A percentile compares a stretch with the other conserved stretches of the same genome.
Evolutionary conservation across 192 early-diverging fungal species (phyloP).

Genomic region (Backusella liffmaniae): DNA sequence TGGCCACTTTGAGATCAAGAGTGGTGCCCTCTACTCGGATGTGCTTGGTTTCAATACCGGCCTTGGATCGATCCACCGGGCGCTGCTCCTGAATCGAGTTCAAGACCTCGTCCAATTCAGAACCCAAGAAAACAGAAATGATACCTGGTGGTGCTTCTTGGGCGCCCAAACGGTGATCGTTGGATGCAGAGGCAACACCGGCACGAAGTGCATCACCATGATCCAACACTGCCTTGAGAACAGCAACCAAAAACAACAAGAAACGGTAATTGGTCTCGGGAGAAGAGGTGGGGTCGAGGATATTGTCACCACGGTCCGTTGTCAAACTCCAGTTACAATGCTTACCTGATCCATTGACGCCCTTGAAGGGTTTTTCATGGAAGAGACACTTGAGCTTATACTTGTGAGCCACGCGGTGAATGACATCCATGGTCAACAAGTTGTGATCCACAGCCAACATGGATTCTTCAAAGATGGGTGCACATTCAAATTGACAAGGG

Average conservation of each 20-base stretch:
- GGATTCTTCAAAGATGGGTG: slow-evolving; percentile 98
- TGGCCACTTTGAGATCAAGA: slow-evolving; percentile 92
- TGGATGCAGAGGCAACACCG: slow-evolving; percentile 88
- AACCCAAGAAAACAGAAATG: slow-evolving; percentile 94
- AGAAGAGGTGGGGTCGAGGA: slow-evolving; percentile 91
- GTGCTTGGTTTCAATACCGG: slow-evolving; percentile 72
- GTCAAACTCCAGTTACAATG: slow-evolving; percentile 98
- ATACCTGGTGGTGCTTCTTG: slow-evolving; percentile 97
- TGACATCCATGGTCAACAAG: slow-evolving; percentile 94
- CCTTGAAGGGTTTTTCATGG: slow-evolving; percentile 99
- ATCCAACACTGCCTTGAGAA: slow-evolving; percentile 88
- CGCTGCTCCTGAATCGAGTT: slow-evolving; percentile 87
- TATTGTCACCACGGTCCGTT: slow-evolving; percentile 94
- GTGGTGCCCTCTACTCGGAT: slow-evolving; percentile 93
- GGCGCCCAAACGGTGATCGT: slow-evolving; percentile 97
- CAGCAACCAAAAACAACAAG: slow-evolving; percentile 91
- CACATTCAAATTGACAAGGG: slow-evolving; percentile 97
- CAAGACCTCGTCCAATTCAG: slow-evolving; percentile 93
- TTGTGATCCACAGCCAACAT: slow-evolving; percentile 98
- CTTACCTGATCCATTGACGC: slow-evolving; percentile 98
- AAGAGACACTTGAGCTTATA: slow-evolving; percentile 96
- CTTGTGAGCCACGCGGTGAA: slow-evolving; percentile 96
- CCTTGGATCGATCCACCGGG: slow-evolving; percentile 81
- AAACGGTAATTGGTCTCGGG: slow-evolving; percentile 99
- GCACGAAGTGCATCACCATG: slow-evolving; percentile 90